Evolutionary conservation across 495 filamentous ascomycete genomes (phyloP).

Genomic region (Penicillium nucicola): DNA sequence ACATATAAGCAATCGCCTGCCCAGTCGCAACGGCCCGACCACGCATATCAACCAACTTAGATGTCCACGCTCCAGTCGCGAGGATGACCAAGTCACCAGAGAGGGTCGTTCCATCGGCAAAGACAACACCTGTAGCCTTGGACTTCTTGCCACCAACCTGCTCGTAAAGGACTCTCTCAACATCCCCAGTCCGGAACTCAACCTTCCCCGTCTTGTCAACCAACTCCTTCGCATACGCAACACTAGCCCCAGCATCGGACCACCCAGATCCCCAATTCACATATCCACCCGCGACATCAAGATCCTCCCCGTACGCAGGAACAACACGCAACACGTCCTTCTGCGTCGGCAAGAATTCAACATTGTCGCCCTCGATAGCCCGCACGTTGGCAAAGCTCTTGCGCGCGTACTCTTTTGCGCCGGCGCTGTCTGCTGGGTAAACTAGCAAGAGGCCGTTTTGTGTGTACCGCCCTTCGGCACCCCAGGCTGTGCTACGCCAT

Average conservation of each 20-base stretch:
- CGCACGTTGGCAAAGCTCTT: slow-evolving; percentile 64
- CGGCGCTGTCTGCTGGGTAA: slow-evolving; percentile 45
- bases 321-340: slow-evolving; percentile 38
- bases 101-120: slow-evolving; percentile 52
- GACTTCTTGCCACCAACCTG: slow-evolving; percentile 23
- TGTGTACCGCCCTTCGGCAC: slow-evolving; percentile 65
- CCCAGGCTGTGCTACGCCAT: slow-evolving; percentile 68
- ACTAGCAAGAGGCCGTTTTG: slow-evolving; percentile 74
- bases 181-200: slow-evolving; percentile 60
- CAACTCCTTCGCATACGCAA: slow-evolving; percentile 64
- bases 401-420: slow-evolving; percentile 61
- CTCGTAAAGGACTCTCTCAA: slow-evolving; percentile 49
- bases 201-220: slow-evolving; percentile 60
- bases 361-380: slow-evolving; percentile 37
- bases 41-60: slow-evolving; percentile 70
- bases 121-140: slow-evolving; percentile 46
- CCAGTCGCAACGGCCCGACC: slow-evolving; percentile 74
- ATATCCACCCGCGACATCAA: slow-evolving; percentile 65
- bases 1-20: slow-evolving; percentile 75
- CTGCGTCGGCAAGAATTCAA: slow-evolving; percentile 47
- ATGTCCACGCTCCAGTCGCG: slow-evolving; percentile 84
- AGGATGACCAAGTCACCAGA: slow-evolving; percentile 72
- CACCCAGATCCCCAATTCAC: slow-evolving; percentile 78
- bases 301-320: slow-evolving; percentile 46
- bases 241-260: slow-evolving; percentile 75